These are phyloP conservation scores for Curvularia spicifera DNA, from an alignment of 2,329 filamentous ascomycete species.

Conservation along the genomic window DNA sequence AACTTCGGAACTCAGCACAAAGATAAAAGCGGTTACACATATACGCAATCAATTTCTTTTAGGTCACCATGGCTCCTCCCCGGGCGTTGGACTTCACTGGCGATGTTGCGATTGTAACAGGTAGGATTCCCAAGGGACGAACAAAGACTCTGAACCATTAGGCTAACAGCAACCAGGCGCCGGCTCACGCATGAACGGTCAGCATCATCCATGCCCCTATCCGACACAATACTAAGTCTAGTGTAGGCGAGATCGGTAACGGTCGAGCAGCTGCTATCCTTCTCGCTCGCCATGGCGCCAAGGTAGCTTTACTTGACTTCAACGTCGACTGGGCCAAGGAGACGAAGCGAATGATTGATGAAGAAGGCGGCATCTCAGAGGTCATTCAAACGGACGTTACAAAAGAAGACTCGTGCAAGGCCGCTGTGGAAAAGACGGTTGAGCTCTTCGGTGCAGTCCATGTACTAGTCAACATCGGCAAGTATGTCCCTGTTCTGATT, in stretches of 20 bases:
- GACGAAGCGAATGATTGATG: conserved; percentile 71
- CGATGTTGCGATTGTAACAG: conserved; percentile 24
- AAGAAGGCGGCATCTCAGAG: conserved; percentile 67
- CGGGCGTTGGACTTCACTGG: conserved; percentile 20
- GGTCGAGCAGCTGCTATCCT: conserved; percentile 74
- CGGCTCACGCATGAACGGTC: conserved; percentile 38
- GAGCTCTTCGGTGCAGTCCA: neutral
- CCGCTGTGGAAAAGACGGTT: neutral
- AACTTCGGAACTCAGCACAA: neutral
- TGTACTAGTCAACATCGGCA: conserved; percentile 3
- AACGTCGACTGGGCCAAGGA: conserved; percentile 75
- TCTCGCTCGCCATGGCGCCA: conserved; percentile 78
- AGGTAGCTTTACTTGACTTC: conserved; percentile 72
- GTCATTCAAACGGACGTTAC: conserved; percentile 50
- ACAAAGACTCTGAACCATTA: neutral
- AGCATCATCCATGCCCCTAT: neutral
- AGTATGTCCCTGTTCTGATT: neutral
- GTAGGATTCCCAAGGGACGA: neutral
- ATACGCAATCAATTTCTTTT: neutral
- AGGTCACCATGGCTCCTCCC: conserved; percentile 7
- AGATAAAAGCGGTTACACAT: neutral
- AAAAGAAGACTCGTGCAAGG: neutral
- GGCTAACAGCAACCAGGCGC: conserved; percentile 6
- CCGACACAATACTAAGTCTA: neutral
- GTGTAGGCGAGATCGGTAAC: conserved; percentile 72